Percentiles rank a stretch among this genome's conserved stretches.
Conservation (phyloP, 164 flowering plant species). For the Taxillus chinensis region DNA sequence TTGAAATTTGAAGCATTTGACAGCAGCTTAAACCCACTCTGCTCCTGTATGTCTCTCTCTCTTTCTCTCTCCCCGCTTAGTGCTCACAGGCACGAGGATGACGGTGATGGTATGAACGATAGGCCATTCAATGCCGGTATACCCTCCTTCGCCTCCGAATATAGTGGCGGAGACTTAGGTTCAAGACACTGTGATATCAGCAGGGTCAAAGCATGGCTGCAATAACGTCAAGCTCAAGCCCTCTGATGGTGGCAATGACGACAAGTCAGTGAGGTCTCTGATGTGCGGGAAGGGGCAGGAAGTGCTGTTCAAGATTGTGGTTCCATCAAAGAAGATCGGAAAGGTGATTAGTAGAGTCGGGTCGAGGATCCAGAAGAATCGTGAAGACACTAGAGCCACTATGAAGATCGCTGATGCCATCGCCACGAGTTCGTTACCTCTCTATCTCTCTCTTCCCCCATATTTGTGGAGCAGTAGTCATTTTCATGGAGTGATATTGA, state of each 20-base stretch:
- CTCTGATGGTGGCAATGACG: too few relatives aligned
- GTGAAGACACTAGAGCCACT: slow-evolving; percentile 69
- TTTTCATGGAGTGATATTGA: too few relatives aligned
- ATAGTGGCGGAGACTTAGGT: not conserved
- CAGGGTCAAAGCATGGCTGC: slow-evolving; percentile 40
- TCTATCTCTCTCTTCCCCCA: too few relatives aligned
- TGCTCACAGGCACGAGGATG: too few relatives aligned
- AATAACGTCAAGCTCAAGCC: too few relatives aligned
- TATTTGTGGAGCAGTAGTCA: too few relatives aligned
- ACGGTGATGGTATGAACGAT: too few relatives aligned
- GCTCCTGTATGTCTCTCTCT: not conserved
- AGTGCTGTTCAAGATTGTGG: slow-evolving; percentile 55
- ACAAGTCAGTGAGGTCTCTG: slow-evolving; percentile 15
- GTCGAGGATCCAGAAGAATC: slow-evolving; percentile 55
- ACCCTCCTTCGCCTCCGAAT: not conserved
- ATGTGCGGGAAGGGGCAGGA: slow-evolving; percentile 42
- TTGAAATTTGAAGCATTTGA: too few relatives aligned
- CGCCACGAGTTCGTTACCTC: slow-evolving; percentile 33
- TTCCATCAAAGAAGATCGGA: slow-evolving; percentile 78
- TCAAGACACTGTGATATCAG: not conserved
- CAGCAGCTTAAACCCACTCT: too few relatives aligned
- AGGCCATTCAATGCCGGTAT: too few relatives aligned
- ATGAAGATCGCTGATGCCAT: slow-evolving; percentile 82
- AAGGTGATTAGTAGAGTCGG: slow-evolving; percentile 75
- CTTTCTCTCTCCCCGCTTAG: too few relatives aligned